Evolutionary conservation across 805 yeast species (phyloP).

Genomic region (Cyberlindnera veronae): DNA sequence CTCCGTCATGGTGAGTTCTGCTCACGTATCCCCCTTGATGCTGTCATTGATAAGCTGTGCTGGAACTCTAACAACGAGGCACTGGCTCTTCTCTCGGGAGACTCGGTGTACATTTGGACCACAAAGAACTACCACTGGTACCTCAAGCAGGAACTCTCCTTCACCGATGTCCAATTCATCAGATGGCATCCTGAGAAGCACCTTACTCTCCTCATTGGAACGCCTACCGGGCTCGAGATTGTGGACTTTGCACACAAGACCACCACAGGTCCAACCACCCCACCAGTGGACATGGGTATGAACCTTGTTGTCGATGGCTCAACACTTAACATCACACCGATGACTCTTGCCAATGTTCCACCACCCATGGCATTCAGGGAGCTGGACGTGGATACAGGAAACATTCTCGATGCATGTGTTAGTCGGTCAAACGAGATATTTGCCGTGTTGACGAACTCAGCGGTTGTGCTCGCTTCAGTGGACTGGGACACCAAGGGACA

Average conservation of each 20-base stretch:
- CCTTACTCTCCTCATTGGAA: constrained; percentile 65
- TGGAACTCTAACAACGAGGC: constrained; percentile 86
- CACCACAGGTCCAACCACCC: constrained; percentile 62
- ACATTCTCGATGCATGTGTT: constrained; percentile 63
- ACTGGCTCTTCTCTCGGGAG: constrained; percentile 60
- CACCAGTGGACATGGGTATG: constrained; percentile 75
- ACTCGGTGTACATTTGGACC: constrained; percentile 83
- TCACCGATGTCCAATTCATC: constrained; percentile 35
- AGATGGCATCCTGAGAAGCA: constrained; percentile 93
- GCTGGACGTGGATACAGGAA: constrained; percentile 46
- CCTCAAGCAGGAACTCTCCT: constrained; percentile 70
- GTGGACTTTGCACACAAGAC: constrained; percentile 64
- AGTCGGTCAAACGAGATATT: constrained; percentile 53
- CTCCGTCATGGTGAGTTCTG: constrained; percentile 84
- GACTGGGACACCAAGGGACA: constrained; percentile 43
- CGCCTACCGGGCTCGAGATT: constrained; percentile 48
- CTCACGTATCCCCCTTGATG: constrained; percentile 54
- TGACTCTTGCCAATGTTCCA: constrained; percentile 83
- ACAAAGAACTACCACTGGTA: constrained; percentile 95
- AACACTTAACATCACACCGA: constrained; percentile 71
- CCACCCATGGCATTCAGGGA: constrained; percentile 87
- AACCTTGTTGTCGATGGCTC: constrained; percentile 78
- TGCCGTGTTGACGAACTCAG: constrained; percentile 53
- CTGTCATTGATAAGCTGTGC: constrained; percentile 46
- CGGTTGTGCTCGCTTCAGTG: constrained; percentile 44